Evolutionary conservation across 176 grass and related monocot genomes (phyloP).

Genomic region (Cenchrus fungigraminus): DNA sequence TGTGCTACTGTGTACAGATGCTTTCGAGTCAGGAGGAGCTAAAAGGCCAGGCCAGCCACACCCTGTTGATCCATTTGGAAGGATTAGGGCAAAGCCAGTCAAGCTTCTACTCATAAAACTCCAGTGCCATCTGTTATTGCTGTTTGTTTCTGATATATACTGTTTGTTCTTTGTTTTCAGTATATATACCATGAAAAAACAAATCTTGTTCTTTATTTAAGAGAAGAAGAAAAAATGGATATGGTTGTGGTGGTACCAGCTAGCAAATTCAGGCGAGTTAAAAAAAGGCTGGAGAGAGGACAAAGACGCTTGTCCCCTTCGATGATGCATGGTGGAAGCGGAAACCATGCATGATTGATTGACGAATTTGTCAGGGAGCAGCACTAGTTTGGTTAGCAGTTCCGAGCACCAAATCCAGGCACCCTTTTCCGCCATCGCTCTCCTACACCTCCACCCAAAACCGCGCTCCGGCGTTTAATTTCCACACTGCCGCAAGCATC

Average conservation of each 20-base stretch:
- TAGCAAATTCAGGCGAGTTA: neutral
- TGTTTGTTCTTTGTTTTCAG: neutral
- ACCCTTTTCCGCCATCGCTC: neutral
- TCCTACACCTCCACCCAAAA: neutral
- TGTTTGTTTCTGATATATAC: neutral
- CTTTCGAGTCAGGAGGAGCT: neutral
- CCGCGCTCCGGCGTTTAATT: neutral
- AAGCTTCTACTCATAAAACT: neutral
- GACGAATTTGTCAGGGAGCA: slow-evolving; percentile 52
- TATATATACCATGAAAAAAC: neutral
- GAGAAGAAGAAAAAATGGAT: neutral
- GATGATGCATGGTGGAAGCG: slow-evolving; percentile 33
- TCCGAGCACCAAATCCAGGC: slow-evolving; percentile 25
- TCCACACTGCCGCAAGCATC: neutral
- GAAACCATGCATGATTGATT: slow-evolving; percentile 41
- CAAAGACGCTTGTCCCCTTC: slow-evolving; percentile 40
- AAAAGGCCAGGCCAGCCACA: neutral
- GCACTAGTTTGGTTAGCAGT: slow-evolving; percentile 11
- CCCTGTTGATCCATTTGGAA: slow-evolving; percentile 20
- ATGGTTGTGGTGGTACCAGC: neutral
- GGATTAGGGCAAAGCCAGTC: neutral
- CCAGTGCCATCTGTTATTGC: neutral
- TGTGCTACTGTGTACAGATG: neutral
- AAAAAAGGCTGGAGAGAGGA: slow-evolving; percentile 16
- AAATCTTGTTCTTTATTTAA: neutral